Base-by-base conservation (phyloP, 2,329 filamentous ascomycete species). In the Venturia oleaginea region DNA sequence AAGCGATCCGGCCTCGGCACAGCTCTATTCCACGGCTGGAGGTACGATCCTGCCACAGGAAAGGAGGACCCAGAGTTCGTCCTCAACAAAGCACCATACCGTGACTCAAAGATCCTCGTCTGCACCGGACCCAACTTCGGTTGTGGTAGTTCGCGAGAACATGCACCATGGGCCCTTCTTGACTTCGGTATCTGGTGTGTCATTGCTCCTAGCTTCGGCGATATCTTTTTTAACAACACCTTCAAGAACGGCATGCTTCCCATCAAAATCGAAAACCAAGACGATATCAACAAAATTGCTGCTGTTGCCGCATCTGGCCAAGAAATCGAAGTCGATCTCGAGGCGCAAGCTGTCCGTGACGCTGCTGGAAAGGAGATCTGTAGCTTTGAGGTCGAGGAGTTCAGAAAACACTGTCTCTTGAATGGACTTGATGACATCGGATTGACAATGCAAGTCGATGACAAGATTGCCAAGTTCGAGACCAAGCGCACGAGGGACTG, bases 231-330 rank as follows among this genome's bases (percentile, higher is more conserved):
- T 85, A 97, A 96, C 85, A 99, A 99, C 82, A 94, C 90, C n/a
- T 97, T 97, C 85, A 97, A 99, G 84, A 99, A 99, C 80, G 93
- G 93, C 80, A 97, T 97, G 94, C 81, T 97, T 68, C 92, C 93
- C 59, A 86, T 97, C 67, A 78, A 83, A 66, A 89, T 97, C 73
- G 79, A 83, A 38, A 86, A 93, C 75, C 77, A 85, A 68, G 80
- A 78, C 1, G 81, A 84, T 38, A 79, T 97, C 4, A 82, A 89
- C 54, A 82, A 81, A 67, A 86, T 97, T 68, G 87, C 89, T 43
- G 84, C 81, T 32, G 90, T 95, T 76, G 92, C 92, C 40, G 82
- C 82, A 43, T 89, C 90, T 3, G 91, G 91, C 65, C 84, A 84
- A 65, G 92, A 97, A 75, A 80, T 97, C 68, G 92, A 97, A 78